Evolutionary conservation across 2,329 filamentous ascomycete species (phyloP).

Genomic region (Zasmidium citrigriseum): DNA sequence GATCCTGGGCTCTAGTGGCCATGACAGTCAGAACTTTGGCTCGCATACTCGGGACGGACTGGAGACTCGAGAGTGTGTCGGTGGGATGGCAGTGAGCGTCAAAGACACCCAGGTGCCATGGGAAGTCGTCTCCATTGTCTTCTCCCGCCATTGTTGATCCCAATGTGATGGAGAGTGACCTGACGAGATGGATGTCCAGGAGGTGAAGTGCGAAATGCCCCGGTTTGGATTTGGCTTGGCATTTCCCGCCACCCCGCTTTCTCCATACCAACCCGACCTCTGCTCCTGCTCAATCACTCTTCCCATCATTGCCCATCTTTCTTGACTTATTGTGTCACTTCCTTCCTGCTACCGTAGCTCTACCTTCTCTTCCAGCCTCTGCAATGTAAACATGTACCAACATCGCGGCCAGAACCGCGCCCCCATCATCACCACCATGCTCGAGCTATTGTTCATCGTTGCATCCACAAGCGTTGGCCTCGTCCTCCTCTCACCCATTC

Average conservation of each 20-base stretch:
- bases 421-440: background rate
- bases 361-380: background rate
- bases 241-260: background rate
- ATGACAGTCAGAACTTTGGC: constrained; percentile 70
- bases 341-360: background rate
- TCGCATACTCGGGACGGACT: constrained; percentile 64
- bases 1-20: constrained; percentile 75
- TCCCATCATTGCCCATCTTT: too few relatives aligned
- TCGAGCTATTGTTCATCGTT: background rate
- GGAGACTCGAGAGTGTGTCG: constrained; percentile 67
- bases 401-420: background rate
- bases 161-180: background rate
- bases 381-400: background rate
- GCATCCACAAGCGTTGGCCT: too few relatives aligned
- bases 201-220: too few relatives aligned
- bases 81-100: constrained; percentile 86
- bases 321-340: background rate
- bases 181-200: background rate
- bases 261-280: background rate
- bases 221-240: background rate
- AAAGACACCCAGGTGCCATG: constrained; percentile 70
- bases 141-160: constrained; percentile 18
- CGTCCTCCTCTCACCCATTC: background rate
- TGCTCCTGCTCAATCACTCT: background rate
- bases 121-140: constrained; percentile 45